Percentiles rank a stretch among this genome's conserved stretches.
Evolutionary conservation across 805 yeast species (phyloP).

Genomic region (Candida stauntonica): DNA sequence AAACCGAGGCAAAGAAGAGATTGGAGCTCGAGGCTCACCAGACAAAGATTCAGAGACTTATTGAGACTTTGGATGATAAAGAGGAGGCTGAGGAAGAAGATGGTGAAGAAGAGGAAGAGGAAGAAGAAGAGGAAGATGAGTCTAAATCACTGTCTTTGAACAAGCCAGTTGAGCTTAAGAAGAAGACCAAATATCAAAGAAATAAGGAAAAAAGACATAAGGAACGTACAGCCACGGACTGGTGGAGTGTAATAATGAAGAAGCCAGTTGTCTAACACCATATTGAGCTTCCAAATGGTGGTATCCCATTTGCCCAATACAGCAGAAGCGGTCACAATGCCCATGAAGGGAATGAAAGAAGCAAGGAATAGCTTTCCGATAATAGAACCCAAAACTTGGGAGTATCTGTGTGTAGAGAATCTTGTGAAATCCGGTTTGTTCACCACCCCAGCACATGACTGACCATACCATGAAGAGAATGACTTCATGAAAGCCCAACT

Average conservation of each 20-base stretch:
- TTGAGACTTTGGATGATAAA: slow-evolving; percentile 56
- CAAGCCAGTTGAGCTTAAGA: slow-evolving; percentile 60
- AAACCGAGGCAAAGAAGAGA: slow-evolving; percentile 31
- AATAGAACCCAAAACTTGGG: slow-evolving; percentile 27
- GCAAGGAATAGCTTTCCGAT: slow-evolving; percentile 30
- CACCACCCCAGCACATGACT: slow-evolving; percentile 33
- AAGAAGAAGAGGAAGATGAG: slow-evolving; percentile 33
- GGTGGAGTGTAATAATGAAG: slow-evolving; percentile 28
- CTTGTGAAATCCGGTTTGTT: slow-evolving; percentile 39
- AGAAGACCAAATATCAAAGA: slow-evolving; percentile 75
- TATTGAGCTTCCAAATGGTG: slow-evolving; percentile 35
- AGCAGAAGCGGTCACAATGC: slow-evolving; percentile 35
- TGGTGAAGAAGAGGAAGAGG: slow-evolving; percentile 33
- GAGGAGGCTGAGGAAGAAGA: slow-evolving; percentile 44
- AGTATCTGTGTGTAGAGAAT: slow-evolving; percentile 27
- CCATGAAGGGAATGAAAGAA: slow-evolving; percentile 36
- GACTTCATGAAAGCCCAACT: slow-evolving; percentile 38
- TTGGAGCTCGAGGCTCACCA: slow-evolving; percentile 57
- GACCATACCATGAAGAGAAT: slow-evolving; percentile 37
- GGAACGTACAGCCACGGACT: slow-evolving; percentile 44
- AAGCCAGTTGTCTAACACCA: slow-evolving; percentile 36
- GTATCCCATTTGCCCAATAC: slow-evolving; percentile 30
- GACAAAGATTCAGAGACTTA: slow-evolving; percentile 58
- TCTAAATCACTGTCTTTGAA: slow-evolving; percentile 59
- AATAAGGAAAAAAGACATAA: slow-evolving; percentile 63